Percentiles rank a stretch among this genome's conserved stretches.
Conservation (phyloP, 2,329 filamentous ascomycete genomes). For the Verticillium albo-atrum region DNA sequence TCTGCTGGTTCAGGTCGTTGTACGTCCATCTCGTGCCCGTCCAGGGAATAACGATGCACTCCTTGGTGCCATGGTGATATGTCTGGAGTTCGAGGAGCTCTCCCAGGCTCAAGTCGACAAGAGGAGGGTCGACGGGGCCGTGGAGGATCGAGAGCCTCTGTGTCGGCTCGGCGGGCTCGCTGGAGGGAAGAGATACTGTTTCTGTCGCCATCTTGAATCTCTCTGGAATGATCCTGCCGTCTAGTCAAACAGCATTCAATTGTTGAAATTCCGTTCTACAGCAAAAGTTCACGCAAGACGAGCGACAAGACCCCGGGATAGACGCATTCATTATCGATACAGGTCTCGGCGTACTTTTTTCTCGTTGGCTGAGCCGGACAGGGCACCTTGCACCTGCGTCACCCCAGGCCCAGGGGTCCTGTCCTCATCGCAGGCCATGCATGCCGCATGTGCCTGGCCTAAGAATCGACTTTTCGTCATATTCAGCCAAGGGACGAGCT, state of each 20-base stretch:
- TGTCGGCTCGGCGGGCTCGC: slow-evolving; percentile 19
- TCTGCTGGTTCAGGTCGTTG: slow-evolving; percentile 58
- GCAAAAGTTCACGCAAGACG: not conserved
- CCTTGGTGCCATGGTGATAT: slow-evolving; percentile 57
- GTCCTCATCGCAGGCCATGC: not conserved
- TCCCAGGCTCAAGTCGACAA: slow-evolving; percentile 67
- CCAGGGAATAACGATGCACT: slow-evolving; percentile 72
- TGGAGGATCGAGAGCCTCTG: slow-evolving; percentile 57
- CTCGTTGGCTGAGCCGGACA: not conserved
- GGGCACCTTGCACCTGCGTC: not conserved
- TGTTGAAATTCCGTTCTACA: not conserved
- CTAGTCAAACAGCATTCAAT: not conserved
- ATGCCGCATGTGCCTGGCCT: not conserved
- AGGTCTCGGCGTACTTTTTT: not conserved
- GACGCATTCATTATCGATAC: not conserved
- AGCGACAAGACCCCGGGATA: not conserved
- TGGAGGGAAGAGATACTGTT: slow-evolving; percentile 18
- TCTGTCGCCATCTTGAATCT: slow-evolving; percentile 21
- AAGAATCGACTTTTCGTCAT: not conserved
- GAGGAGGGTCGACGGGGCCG: slow-evolving; percentile 63
- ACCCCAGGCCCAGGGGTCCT: not conserved
- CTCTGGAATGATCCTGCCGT: not conserved
- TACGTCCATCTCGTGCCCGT: slow-evolving; percentile 72
- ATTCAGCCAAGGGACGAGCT: not conserved
- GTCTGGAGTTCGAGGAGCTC: slow-evolving; percentile 70